Base-by-base conservation (phyloP, 2,329 filamentous ascomycete genomes). In the Colletotrichum eremochloae region DNA sequence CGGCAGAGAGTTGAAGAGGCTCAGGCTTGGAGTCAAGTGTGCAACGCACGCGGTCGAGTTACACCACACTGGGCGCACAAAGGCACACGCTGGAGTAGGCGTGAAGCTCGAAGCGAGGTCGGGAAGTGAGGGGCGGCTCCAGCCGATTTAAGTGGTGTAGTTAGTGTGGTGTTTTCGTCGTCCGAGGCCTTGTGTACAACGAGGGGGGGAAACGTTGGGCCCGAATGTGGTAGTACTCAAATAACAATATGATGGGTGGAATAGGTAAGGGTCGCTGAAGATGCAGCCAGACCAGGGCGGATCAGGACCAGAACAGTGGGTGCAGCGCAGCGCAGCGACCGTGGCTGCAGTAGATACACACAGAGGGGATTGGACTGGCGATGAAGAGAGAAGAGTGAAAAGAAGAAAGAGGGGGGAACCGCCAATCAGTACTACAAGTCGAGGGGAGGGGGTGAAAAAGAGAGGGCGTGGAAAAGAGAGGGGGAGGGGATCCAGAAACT, bases 221-320 rank as follows among this genome's bases (percentile, higher is more conserved):
- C 55, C 48, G 61, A 61, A 61, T 24, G 24, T 24, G 55, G 66
- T 70, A 66, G 48, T 65, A 72, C 69, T 72, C 40, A 48, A 60
- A 70, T 72, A 72, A 36, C 68, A 72, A 64, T 40, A 72, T 48
- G 61, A 63, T 52, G 67, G 46, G n/a, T 12, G 20, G 40, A 48
- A 69, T 63, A 40, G 46, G 50, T 42, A 70, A 70, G 55, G 66
- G 61, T 70, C 70, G 55, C 60, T 33, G 60, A 60, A 38, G 52
- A 72, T 72, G 70, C 70, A 70, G 70, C 67, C 66, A 65, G 70
- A 38, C 70, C 70, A 70, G 60, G 70, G 70, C 70, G 57, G 61
- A 70, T 70, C 60, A 65, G 58, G 40, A 72, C 69, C 60, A 72
- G 66, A 69, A 60, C 53, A 53, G 66, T 63, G 66, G 66, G 64